Percentiles rank a stretch among this genome's conserved stretches.
Conservation (phyloP, 2,329 filamentous ascomycete species). For the Lecanoromycetidae sp. region DNA sequence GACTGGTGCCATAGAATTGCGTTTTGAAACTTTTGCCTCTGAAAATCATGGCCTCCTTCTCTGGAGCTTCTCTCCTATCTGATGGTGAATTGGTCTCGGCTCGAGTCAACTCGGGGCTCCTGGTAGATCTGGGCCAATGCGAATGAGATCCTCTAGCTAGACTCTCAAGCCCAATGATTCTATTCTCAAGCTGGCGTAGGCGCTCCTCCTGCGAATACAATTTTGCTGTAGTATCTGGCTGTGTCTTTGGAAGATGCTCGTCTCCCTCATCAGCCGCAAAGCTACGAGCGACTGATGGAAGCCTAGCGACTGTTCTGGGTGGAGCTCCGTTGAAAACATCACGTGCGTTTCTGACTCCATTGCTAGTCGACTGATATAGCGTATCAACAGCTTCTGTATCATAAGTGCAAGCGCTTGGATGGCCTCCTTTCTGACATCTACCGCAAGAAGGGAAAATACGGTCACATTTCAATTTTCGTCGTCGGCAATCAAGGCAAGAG, state of each 20-base stretch:
- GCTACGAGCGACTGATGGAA: conserved; percentile 4
- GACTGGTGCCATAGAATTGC: conserved; percentile 14
- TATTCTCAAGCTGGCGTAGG: conserved; percentile 12
- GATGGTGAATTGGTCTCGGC: neutral
- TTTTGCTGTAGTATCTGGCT: neutral
- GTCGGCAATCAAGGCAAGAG: conserved; percentile 32
- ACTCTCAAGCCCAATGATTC: conserved; percentile 13
- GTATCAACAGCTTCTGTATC: conserved; percentile 28
- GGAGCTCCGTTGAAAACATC: neutral
- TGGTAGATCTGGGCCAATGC: conserved; percentile 2
- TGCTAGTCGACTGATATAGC: neutral
- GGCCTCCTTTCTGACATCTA: conserved; percentile 29
- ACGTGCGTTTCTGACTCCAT: neutral
- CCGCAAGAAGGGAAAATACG: conserved; percentile 31
- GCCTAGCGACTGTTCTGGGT: neutral
- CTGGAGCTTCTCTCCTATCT: neutral
- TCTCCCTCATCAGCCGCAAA: conserved; percentile 6
- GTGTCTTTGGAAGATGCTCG: neutral
- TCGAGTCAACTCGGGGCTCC: conserved; percentile 3
- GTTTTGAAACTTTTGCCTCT: conserved; percentile 15
- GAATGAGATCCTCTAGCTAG: neutral
- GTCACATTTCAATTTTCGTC: conserved; percentile 33
- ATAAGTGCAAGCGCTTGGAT: conserved; percentile 27
- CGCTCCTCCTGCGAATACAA: conserved; percentile 8
- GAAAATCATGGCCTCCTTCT: conserved; percentile 9